These are phyloP conservation scores for Amanita fuliginea DNA, from an alignment of 768 basidiomycete genomes.

Conservation along the genomic window DNA sequence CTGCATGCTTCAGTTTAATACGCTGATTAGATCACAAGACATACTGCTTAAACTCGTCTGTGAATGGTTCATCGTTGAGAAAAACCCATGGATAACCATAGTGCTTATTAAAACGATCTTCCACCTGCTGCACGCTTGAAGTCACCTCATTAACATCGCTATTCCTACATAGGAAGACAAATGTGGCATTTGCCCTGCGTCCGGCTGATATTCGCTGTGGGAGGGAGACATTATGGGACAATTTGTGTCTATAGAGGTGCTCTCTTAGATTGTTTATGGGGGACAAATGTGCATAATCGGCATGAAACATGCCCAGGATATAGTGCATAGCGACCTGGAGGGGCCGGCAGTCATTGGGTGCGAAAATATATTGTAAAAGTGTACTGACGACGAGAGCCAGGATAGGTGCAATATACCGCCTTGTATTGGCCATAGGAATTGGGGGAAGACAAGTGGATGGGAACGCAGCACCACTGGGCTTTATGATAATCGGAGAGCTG, in stretches of 20 bases:
- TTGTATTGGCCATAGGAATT: constrained; percentile 34
- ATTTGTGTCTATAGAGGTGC: constrained; percentile 9
- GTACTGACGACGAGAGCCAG: constrained; percentile 34
- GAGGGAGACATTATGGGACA: not conserved
- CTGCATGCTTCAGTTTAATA: constrained; percentile 15
- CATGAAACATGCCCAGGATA: constrained; percentile 37
- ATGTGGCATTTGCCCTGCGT: constrained; percentile 59
- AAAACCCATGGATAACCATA: constrained; percentile 76
- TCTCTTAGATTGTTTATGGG: constrained; percentile 28
- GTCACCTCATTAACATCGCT: constrained; percentile 40
- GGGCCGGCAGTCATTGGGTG: not conserved
- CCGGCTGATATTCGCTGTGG: not conserved
- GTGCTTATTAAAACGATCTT: constrained; percentile 76
- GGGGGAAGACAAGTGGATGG: not conserved
- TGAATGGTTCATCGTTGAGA: constrained; percentile 73
- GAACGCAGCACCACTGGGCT: not conserved
- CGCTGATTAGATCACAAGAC: constrained; percentile 8
- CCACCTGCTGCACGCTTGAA: constrained; percentile 54
- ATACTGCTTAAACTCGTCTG: constrained; percentile 59
- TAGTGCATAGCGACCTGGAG: constrained; percentile 45
- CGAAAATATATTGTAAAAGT: not conserved
- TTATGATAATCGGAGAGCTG: not conserved
- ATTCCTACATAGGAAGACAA: constrained; percentile 63
- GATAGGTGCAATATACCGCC: constrained; percentile 43
- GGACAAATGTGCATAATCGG: constrained; percentile 36